Conservation (phyloP, 202 grass and related monocot species). For the Cymbopogon flexuosus region DNA sequence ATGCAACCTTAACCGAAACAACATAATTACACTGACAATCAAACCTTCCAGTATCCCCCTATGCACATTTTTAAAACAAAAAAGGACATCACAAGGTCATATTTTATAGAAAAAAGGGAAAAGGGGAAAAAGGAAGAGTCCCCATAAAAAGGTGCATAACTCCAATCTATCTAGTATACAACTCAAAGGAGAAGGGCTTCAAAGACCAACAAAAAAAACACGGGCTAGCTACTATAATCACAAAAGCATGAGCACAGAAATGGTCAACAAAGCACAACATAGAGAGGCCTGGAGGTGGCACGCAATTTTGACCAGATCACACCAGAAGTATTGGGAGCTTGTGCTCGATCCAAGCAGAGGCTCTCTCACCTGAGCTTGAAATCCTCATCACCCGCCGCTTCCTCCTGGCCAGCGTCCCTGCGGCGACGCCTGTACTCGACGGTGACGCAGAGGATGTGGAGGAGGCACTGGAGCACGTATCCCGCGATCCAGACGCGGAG, state of each 20-base stretch:
- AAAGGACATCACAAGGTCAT: neutral
- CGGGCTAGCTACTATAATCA: neutral
- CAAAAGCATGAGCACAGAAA: neutral
- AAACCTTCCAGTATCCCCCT: neutral
- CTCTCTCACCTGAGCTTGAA: conserved; percentile 51
- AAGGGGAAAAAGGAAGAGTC: neutral
- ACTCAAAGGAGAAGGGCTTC: neutral
- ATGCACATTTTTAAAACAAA: neutral
- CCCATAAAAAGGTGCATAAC: neutral
- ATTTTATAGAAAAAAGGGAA: too few species aligned
- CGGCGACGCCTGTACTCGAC: conserved; percentile 56
- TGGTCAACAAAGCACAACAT: neutral
- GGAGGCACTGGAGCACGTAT: conserved; percentile 59
- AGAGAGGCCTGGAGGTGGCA: neutral
- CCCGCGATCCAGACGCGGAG: conserved; percentile 64
- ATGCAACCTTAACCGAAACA: neutral
- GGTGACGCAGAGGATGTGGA: conserved; percentile 67
- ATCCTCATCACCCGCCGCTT: conserved; percentile 32
- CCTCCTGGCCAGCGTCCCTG: conserved; percentile 25
- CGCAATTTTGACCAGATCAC: neutral
- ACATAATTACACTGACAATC: neutral
- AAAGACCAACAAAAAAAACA: neutral
- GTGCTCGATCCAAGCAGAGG: neutral
- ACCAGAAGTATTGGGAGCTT: neutral
- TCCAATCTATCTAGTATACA: neutral